Evolutionary conservation across 495 filamentous ascomycete species (phyloP).

Genomic region (Alectoria sarmentosa): DNA sequence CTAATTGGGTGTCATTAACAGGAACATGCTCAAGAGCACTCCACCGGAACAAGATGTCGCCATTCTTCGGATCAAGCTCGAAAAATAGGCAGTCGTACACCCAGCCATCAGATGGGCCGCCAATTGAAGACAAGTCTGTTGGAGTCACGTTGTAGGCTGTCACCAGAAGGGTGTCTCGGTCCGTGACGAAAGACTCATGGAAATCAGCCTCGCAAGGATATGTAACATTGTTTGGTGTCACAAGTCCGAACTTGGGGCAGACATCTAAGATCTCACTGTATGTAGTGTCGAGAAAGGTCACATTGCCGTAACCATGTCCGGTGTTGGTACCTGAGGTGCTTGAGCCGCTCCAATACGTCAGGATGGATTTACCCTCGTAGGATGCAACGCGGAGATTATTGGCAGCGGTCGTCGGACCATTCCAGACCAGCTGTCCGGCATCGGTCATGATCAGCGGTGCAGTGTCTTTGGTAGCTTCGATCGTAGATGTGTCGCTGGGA

Average conservation of each 20-base stretch:
- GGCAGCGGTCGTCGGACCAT: slow-evolving; percentile 22
- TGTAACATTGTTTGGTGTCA: slow-evolving; percentile 9
- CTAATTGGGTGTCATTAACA: slow-evolving; percentile 8
- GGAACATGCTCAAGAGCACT: slow-evolving; percentile 35
- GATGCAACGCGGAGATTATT: slow-evolving; percentile 12
- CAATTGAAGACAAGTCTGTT: slow-evolving; percentile 37
- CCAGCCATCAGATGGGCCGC: slow-evolving; percentile 40
- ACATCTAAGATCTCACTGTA: slow-evolving; percentile 37
- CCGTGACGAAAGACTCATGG: slow-evolving; percentile 44
- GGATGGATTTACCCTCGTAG: slow-evolving; percentile 10
- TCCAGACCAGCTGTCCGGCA: slow-evolving; percentile 26
- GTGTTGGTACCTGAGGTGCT: slow-evolving; percentile 7
- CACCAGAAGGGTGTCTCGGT: slow-evolving; percentile 44
- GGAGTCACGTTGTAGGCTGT: slow-evolving; percentile 40
- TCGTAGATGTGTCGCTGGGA: slow-evolving; percentile 11
- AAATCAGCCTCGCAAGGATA: slow-evolving; percentile 29
- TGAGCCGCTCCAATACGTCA: slow-evolving; percentile 18
- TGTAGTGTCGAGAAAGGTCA: slow-evolving; percentile 39
- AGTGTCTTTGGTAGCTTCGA: slow-evolving; percentile 14
- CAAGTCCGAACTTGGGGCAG: slow-evolving; percentile 19
- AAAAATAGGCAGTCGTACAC: slow-evolving; percentile 46
- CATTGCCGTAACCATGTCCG: slow-evolving; percentile 31
- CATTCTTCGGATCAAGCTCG: slow-evolving; percentile 42
- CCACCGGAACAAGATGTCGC: slow-evolving; percentile 38
- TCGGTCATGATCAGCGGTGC: slow-evolving; percentile 27